Evolutionary conservation across 352 stramenopile species (phyloP).

Genomic region (Aphanomyces astaci): DNA sequence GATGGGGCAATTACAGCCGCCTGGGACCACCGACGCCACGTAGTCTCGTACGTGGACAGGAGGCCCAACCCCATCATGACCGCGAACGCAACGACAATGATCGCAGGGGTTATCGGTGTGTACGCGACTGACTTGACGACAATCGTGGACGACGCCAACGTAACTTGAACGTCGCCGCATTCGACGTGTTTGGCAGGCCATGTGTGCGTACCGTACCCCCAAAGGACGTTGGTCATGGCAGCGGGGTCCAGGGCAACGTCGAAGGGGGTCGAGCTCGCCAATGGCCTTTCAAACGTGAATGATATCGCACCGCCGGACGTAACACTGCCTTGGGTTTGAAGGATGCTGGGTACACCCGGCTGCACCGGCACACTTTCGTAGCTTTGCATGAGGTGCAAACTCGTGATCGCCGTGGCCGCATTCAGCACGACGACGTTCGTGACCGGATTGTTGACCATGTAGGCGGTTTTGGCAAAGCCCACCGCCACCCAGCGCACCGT

Average conservation of each 20-base stretch:
- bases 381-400: constrained; percentile 1
- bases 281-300: constrained; percentile 16
- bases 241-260: neutral
- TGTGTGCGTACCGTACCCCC: neutral
- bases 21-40: neutral
- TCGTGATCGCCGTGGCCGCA: neutral
- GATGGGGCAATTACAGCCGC: neutral
- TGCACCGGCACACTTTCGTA: neutral
- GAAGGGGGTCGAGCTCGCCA: neutral
- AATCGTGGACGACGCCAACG: neutral
- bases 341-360: neutral
- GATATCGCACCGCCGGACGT: neutral
- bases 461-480: neutral
- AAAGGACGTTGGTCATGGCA: neutral
- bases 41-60: neutral
- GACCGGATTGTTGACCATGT: constrained; percentile 14
- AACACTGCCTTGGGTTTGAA: neutral
- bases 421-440: constrained; percentile 16
- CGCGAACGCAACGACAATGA: neutral
- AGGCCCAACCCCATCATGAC: constrained; percentile 1
- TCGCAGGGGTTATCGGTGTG: neutral
- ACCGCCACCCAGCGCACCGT: neutral
- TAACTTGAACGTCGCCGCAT: neutral
- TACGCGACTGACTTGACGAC: neutral
- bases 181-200: constrained; percentile 8